Conservation (phyloP, 2,329 filamentous ascomycete species). For the Leptographium lundbergii region DNA sequence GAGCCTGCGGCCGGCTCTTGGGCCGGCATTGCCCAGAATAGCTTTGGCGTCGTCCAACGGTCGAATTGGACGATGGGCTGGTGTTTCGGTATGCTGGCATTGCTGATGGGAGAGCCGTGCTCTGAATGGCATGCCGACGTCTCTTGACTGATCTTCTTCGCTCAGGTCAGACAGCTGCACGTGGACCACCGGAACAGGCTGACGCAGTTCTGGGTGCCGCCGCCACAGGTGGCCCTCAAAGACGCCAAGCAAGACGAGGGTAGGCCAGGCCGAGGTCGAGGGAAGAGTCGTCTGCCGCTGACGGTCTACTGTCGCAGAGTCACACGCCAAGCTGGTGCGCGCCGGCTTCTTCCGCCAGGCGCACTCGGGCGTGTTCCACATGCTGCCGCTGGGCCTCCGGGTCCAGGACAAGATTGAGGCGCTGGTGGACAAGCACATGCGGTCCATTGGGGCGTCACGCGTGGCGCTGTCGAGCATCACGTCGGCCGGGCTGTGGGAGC, state of each 20-base stretch:
- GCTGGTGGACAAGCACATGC: conserved; percentile 85
- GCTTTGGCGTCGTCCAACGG: neutral
- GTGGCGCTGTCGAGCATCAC: conserved; percentile 76
- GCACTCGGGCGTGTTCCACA: conserved; percentile 82
- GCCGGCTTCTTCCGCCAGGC: conserved; percentile 66
- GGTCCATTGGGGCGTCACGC: conserved; percentile 66
- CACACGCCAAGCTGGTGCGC: conserved; percentile 53
- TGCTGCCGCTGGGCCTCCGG: conserved; percentile 73
- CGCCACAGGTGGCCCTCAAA: conserved; percentile 41
- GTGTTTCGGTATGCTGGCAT: neutral
- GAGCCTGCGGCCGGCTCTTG: neutral
- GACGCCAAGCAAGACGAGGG: conserved; percentile 42
- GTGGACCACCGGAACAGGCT: conserved; percentile 31
- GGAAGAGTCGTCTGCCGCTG: neutral
- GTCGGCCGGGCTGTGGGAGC: conserved; percentile 70
- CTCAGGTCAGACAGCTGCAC: conserved; percentile 9
- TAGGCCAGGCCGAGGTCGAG: conserved; percentile 17
- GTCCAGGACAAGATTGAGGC: conserved; percentile 81
- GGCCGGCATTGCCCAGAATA: neutral
- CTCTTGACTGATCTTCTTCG: neutral
- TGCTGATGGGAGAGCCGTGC: neutral
- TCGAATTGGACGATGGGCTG: neutral
- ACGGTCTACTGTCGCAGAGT: conserved; percentile 29
- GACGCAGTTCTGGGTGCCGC: conserved; percentile 70
- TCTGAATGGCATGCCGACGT: neutral